phyloP scores from a whole-genome alignment of 1,139 yeast genomes.

The Suhomyces atakaporum region DNA sequence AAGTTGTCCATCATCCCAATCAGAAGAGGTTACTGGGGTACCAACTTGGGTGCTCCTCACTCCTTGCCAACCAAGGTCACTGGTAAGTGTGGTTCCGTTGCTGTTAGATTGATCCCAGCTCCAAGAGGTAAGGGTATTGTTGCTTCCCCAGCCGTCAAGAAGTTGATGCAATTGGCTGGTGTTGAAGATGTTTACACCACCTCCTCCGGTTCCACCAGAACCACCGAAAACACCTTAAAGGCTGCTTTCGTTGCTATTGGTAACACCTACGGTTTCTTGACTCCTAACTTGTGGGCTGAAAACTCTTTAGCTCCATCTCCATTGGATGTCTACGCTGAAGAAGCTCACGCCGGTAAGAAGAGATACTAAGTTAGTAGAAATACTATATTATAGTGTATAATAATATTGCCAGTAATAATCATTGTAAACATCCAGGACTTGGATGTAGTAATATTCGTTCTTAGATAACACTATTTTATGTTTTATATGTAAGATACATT shows the following conservation, averaged over 20 bases:
- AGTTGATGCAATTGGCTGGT: conserved; percentile 99
- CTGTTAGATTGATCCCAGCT: conserved; percentile 98
- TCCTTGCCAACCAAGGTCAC: conserved; percentile 97
- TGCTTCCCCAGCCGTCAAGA: conserved; percentile 99
- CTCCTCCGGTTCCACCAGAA: conserved; percentile 99
- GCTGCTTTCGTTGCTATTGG: conserved; percentile 99
- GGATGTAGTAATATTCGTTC: too few relatives aligned
- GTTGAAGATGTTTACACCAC: conserved; percentile 99
- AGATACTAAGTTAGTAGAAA: conserved; percentile 55
- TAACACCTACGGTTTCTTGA: conserved; percentile 99
- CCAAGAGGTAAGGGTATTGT: conserved; percentile 99
- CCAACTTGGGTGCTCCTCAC: conserved; percentile 99
- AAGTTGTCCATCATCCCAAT: conserved; percentile 98
- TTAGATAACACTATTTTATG: too few relatives aligned
- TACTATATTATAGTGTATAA: too few relatives aligned
- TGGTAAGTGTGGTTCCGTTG: conserved; percentile 99
- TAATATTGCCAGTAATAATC: conserved; percentile 14
- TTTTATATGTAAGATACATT: too few relatives aligned
- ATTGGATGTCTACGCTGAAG: conserved; percentile 89
- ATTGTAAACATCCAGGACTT: too few relatives aligned
- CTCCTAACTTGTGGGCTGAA: conserved; percentile 98
- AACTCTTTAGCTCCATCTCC: conserved; percentile 87
- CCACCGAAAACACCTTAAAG: conserved; percentile 99
- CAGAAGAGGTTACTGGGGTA: conserved; percentile 99
- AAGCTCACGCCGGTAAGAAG: conserved; percentile 71